phyloP scores from a whole-genome alignment of 805 yeast species.

The Ascoidea rubescens region DNA sequence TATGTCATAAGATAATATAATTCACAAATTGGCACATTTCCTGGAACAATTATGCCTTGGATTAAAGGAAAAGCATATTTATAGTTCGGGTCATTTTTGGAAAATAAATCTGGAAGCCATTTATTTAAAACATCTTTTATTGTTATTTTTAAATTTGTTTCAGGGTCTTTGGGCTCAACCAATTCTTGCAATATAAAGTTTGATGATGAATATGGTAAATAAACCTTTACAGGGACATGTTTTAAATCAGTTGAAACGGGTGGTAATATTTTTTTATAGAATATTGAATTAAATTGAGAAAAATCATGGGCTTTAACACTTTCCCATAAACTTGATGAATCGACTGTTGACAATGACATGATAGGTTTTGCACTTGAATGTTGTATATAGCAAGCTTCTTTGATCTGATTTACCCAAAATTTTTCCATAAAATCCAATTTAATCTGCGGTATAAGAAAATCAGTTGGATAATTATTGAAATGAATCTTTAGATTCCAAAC shows the following conservation, averaged over 20 bases:
- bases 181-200: constrained; percentile 23
- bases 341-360: constrained; percentile 59
- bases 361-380: constrained; percentile 69
- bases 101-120: constrained; percentile 32
- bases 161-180: constrained; percentile 6
- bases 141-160: constrained; percentile 12
- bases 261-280: constrained; percentile 14
- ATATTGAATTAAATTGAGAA: constrained; percentile 13
- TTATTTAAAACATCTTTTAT: constrained; percentile 26
- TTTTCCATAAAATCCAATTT: constrained; percentile 23
- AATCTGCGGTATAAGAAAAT: constrained; percentile 26
- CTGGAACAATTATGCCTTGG: constrained; percentile 43
- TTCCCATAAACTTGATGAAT: constrained; percentile 44
- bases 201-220: constrained; percentile 22
- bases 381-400: constrained; percentile 66
- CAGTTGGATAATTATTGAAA: constrained; percentile 28
- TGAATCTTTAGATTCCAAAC: constrained; percentile 37
- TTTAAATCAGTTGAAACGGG: constrained; percentile 13
- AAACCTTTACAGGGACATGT: constrained; percentile 35
- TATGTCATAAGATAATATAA: constrained; percentile 31
- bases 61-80: constrained; percentile 28
- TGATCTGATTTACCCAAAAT: constrained; percentile 64
- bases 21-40: constrained; percentile 28
- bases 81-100: constrained; percentile 14
- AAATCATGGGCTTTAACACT: constrained; percentile 27